Conservation (phyloP, 2,329 filamentous ascomycete genomes). For the Hypoxylon sp. region DNA sequence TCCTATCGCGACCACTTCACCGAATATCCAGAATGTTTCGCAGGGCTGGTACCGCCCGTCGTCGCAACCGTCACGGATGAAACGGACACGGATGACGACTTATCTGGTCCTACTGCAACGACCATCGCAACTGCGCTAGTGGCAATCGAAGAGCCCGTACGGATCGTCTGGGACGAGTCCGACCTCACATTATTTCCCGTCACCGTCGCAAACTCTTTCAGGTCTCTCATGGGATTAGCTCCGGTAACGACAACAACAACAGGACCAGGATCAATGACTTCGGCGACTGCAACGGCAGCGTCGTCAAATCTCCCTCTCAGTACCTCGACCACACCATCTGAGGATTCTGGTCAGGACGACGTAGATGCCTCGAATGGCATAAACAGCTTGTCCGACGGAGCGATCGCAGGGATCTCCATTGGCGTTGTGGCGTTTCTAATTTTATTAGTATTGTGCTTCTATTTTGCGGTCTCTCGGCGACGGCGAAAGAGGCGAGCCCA, state of each 20-base stretch:
- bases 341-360: not conserved
- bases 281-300: not conserved
- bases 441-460: slow-evolving; percentile 2
- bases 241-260: not conserved
- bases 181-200: slow-evolving; percentile 23
- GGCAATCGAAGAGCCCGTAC: slow-evolving; percentile 17
- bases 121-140: slow-evolving; percentile 1
- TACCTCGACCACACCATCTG: not conserved
- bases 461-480: slow-evolving; percentile 2
- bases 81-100: not conserved
- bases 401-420: slow-evolving; percentile 17
- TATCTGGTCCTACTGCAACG: not conserved
- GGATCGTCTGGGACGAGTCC: slow-evolving; percentile 19
- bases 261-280: not conserved
- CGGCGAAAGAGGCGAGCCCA: slow-evolving; percentile 5
- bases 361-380: not conserved
- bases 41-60: slow-evolving; percentile 15
- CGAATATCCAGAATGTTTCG: slow-evolving; percentile 9
- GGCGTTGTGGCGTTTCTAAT: slow-evolving; percentile 14
- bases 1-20: slow-evolving; percentile 8
- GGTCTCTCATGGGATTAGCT: slow-evolving; percentile 16
- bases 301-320: not conserved
- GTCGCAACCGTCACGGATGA: slow-evolving; percentile 4
- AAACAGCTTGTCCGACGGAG: slow-evolving; percentile 1
- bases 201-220: slow-evolving; percentile 23